Evolutionary conservation across 768 basidiomycete genomes (phyloP).

Genomic region (Lentinus brumalis): DNA sequence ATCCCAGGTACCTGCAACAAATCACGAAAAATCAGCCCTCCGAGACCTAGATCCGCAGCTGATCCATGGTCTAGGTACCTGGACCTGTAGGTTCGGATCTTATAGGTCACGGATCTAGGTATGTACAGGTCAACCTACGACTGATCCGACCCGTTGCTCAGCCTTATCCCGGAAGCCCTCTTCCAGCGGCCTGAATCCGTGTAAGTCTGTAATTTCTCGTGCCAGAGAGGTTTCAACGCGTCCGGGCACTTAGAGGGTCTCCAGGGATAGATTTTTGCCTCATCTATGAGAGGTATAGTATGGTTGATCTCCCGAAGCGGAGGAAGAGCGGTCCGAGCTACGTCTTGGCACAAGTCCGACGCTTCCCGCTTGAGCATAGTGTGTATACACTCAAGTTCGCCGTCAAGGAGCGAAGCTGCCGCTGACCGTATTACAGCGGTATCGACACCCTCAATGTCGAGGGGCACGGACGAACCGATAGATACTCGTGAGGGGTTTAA

Average conservation of each 20-base stretch:
- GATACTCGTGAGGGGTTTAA: conserved; percentile 14
- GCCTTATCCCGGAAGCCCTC: too few relatives aligned
- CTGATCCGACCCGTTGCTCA: too few relatives aligned
- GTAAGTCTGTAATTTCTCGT: too few relatives aligned
- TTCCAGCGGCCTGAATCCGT: too few relatives aligned
- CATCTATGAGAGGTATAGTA: conserved; percentile 23
- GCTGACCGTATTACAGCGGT: conserved; percentile 2
- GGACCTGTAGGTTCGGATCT: too few relatives aligned
- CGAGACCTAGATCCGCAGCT: too few relatives aligned
- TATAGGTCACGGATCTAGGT: too few relatives aligned
- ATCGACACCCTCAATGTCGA: conserved; percentile 10
- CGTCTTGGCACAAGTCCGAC: conserved; percentile 15
- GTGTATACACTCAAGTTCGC: conserved; percentile 13
- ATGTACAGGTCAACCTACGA: too few relatives aligned
- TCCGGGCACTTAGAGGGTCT: conserved; percentile 23
- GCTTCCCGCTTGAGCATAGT: conserved; percentile 15
- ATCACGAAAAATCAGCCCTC: too few relatives aligned
- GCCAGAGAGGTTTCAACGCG: too few relatives aligned
- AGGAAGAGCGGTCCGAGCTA: conserved; percentile 13
- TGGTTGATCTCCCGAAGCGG: conserved; percentile 27
- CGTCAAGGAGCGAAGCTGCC: conserved; percentile 9
- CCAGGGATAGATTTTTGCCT: conserved; percentile 21
- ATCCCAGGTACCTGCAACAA: too few relatives aligned
- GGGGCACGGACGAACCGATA: not conserved
- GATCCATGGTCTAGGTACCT: too few relatives aligned